These are phyloP conservation scores for Colletotrichum acutatum DNA, from an alignment of 2,329 filamentous ascomycete genomes.

Conservation along the genomic window DNA sequence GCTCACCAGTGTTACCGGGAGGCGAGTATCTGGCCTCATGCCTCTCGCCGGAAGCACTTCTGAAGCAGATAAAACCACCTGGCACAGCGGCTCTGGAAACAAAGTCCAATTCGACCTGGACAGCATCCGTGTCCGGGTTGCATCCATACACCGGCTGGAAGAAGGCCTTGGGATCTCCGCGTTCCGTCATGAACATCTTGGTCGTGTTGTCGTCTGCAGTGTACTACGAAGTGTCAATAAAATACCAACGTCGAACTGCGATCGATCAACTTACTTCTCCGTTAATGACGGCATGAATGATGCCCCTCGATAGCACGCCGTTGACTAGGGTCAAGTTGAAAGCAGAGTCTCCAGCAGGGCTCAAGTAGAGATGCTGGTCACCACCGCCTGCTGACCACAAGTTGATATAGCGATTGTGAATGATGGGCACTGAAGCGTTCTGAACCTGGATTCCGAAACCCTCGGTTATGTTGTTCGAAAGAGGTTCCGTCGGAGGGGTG, in stretches of 20 bases:
- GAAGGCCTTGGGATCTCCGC: constrained; percentile 53
- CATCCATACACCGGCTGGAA: constrained; percentile 54
- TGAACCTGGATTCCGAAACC: constrained; percentile 51
- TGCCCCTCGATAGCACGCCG: constrained; percentile 47
- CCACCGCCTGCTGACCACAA: constrained; percentile 49
- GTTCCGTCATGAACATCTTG: constrained; percentile 59
- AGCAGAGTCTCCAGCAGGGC: constrained; percentile 49
- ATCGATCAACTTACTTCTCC: constrained; percentile 49
- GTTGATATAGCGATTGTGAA: constrained; percentile 52
- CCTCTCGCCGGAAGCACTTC: constrained; percentile 47
- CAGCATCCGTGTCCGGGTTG: constrained; percentile 51
- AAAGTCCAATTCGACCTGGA: constrained; percentile 51
- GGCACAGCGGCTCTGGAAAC: constrained; percentile 42
- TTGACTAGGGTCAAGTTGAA: constrained; percentile 50
- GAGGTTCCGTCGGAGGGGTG: constrained; percentile 42
- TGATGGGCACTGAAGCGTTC: constrained; percentile 46
- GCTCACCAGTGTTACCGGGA: constrained; percentile 49
- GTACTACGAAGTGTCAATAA: constrained; percentile 43
- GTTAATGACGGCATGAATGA: constrained; percentile 52
- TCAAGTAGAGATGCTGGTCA: constrained; percentile 53
- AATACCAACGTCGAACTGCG: background rate
- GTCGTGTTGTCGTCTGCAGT: constrained; percentile 56
- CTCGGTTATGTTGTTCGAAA: constrained; percentile 46
- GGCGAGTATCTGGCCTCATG: constrained; percentile 57
- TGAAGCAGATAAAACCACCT: constrained; percentile 53